A percentile compares a stretch with the other conserved stretches of the same genome.
These are phyloP conservation scores for Pythium aquatile DNA, from an alignment of 352 stramenopile genomes.

Conservation along the genomic window DNA sequence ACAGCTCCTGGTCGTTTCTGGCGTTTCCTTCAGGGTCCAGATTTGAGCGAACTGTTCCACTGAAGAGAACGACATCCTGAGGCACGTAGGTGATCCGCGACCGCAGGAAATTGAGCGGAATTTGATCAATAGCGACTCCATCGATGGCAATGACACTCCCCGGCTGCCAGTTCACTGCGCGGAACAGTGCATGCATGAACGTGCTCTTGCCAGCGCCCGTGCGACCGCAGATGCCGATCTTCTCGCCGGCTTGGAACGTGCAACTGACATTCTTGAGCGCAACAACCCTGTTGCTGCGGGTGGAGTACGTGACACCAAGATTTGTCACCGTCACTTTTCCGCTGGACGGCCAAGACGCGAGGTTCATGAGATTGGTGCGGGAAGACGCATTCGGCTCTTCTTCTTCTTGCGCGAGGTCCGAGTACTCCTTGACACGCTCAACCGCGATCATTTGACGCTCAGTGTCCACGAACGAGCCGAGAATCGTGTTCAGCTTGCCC, in stretches of 20 bases:
- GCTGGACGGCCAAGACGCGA: constrained; percentile 38
- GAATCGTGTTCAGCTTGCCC: constrained; percentile 80
- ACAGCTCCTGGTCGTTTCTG: constrained; percentile 51
- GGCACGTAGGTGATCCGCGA: constrained; percentile 79
- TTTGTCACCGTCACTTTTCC: constrained; percentile 53
- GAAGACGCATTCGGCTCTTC: constrained; percentile 14
- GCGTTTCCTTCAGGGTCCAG: constrained; percentile 58
- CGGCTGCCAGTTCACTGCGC: constrained; percentile 49
- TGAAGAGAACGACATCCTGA: constrained; percentile 82
- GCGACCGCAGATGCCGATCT: constrained; percentile 82
- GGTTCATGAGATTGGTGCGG: constrained; percentile 12
- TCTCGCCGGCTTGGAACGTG: constrained; percentile 50
- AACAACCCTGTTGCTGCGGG: constrained; percentile 10
- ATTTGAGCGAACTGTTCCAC: constrained; percentile 80
- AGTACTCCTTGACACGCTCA: constrained; percentile 87
- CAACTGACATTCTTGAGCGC: constrained; percentile 51
- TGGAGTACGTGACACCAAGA: constrained; percentile 48
- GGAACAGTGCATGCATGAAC: constrained; percentile 81
- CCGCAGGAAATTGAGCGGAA: constrained; percentile 68
- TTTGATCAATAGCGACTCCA: constrained; percentile 49
- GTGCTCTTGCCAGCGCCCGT: constrained; percentile 91
- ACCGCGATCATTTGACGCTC: constrained; percentile 92
- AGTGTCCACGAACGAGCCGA: constrained; percentile 85
- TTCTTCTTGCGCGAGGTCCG: constrained; percentile 55
- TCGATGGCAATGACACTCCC: constrained; percentile 72